A percentile compares a stretch with the other conserved stretches of the same genome.
Conservation (phyloP, 2,329 filamentous ascomycete genomes). For the Aspergillus unguis region DNA sequence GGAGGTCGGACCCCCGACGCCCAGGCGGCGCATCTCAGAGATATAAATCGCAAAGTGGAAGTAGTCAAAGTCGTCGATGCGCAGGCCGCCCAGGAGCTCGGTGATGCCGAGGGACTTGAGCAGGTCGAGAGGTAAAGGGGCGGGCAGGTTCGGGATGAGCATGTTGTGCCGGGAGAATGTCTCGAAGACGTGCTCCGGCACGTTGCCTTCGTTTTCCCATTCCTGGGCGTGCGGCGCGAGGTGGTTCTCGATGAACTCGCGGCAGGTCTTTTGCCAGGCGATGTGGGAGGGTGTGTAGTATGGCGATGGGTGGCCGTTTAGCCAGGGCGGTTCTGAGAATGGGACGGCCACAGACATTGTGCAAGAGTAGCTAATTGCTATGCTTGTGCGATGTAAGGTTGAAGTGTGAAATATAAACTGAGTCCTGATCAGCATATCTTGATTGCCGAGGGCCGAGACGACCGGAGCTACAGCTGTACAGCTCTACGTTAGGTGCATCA, state of each 20-base stretch:
- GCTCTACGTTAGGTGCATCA: no score
- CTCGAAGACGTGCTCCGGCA: conserved; percentile 62
- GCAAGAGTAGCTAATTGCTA: no score
- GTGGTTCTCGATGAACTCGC: conserved; percentile 63
- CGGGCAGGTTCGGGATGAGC: conserved; percentile 67
- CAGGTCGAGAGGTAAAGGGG: conserved; percentile 67
- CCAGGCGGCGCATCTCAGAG: conserved; percentile 62
- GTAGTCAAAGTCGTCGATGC: conserved; percentile 70
- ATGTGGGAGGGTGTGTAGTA: conserved; percentile 67
- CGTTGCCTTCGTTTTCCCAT: conserved; percentile 64
- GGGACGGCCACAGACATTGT: conserved; percentile 44
- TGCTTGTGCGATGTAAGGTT: no score
- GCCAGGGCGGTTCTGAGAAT: conserved; percentile 70
- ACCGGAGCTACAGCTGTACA: no score
- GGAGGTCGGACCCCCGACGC: conserved; percentile 60
- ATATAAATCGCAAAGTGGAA: conserved; percentile 67
- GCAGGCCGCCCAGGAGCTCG: conserved; percentile 61
- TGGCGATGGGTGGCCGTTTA: conserved; percentile 66
- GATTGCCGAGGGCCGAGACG: no score
- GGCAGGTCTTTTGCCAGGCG: conserved; percentile 65
- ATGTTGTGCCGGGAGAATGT: conserved; percentile 65
- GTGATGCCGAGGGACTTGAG: conserved; percentile 63
- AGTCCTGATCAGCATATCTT: no score
- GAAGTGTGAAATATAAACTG: no score
- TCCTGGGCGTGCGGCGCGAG: conserved; percentile 62